Percentiles rank a stretch among this genome's conserved stretches.
Conservation (phyloP, 345 rosid species). For the Linum usitatissimum region DNA sequence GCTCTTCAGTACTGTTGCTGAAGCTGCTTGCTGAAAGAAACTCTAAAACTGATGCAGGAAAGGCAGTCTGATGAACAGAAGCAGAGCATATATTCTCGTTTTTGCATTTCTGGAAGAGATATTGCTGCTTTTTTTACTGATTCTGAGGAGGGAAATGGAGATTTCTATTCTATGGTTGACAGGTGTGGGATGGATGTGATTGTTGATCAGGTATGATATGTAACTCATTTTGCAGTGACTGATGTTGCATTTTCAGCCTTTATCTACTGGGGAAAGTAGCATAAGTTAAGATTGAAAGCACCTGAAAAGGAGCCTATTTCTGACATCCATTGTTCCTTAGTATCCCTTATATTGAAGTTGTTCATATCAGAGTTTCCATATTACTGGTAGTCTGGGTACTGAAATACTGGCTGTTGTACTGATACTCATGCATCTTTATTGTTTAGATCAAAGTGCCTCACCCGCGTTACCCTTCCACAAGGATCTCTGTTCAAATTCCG, state of each 20-base stretch:
- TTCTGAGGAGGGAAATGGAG: slow-evolving; percentile 39
- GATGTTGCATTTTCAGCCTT: neutral
- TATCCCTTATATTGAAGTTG: neutral
- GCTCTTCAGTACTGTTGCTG: slow-evolving; percentile 14
- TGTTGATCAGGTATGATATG: slow-evolving; percentile 77
- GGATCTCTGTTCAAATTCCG: slow-evolving; percentile 91
- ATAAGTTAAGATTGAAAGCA: neutral
- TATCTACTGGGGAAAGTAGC: neutral
- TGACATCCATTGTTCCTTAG: neutral
- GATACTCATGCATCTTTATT: slow-evolving; percentile 14
- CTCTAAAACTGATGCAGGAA: slow-evolving; percentile 43
- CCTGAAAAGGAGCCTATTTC: neutral
- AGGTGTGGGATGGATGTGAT: slow-evolving; percentile 94
- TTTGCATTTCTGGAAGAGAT: slow-evolving; percentile 88
- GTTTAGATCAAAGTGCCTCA: slow-evolving; percentile 77
- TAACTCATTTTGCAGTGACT: neutral
- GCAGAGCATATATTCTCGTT: slow-evolving; percentile 80
- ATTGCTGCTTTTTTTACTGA: slow-evolving; percentile 87
- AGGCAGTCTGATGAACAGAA: slow-evolving; percentile 58
- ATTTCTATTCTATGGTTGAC: slow-evolving; percentile 71
- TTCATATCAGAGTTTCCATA: neutral
- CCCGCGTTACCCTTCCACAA: slow-evolving; percentile 78
- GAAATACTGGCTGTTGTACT: neutral
- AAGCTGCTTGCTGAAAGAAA: slow-evolving; percentile 16
- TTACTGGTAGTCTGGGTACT: neutral